These are phyloP conservation scores for Aspergillus avenaceus DNA, from an alignment of 495 filamentous ascomycete genomes.

Conservation along the genomic window DNA sequence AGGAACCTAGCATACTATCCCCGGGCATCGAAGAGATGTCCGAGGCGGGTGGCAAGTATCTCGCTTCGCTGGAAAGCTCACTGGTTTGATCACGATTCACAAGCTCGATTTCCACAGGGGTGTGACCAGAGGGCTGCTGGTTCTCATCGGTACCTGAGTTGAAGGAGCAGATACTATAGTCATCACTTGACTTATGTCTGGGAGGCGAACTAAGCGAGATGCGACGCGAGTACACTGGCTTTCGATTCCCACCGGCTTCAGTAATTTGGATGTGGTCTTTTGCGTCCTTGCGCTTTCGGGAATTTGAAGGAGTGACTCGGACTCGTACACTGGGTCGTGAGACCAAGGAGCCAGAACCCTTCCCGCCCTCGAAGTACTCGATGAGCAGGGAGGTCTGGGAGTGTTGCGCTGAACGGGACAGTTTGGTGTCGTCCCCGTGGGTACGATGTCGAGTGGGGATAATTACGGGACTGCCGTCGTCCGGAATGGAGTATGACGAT, in stretches of 20 bases:
- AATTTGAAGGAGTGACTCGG: constrained; percentile 79
- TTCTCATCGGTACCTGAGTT: constrained; percentile 75
- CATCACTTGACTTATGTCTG: constrained; percentile 54
- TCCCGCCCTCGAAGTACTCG: constrained; percentile 94
- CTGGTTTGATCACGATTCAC: constrained; percentile 53
- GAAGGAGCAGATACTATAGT: constrained; percentile 58
- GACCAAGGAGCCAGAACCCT: constrained; percentile 52
- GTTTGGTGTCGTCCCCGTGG: constrained; percentile 49
- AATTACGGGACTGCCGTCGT: constrained; percentile 91
- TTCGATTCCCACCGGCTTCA: constrained; percentile 61
- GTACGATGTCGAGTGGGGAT: constrained; percentile 64
- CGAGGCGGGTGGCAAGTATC: constrained; percentile 60
- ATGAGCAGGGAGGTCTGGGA: constrained; percentile 94
- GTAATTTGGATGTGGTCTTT: constrained; percentile 82
- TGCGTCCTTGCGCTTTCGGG: constrained; percentile 51
- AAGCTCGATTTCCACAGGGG: constrained; percentile 83
- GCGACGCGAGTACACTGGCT: constrained; percentile 61
- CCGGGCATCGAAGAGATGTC: constrained; percentile 90
- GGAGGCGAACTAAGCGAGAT: constrained; percentile 54
- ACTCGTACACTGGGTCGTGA: constrained; percentile 90
- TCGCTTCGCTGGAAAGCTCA: constrained; percentile 57
- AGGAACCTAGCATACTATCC: constrained; percentile 82
- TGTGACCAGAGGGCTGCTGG: constrained; percentile 58
- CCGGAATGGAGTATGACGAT: constrained; percentile 85
- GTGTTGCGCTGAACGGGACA: constrained; percentile 48